phyloP scores from a whole-genome alignment of 1,139 yeast species.

The Yamadazyma trypodendri region DNA sequence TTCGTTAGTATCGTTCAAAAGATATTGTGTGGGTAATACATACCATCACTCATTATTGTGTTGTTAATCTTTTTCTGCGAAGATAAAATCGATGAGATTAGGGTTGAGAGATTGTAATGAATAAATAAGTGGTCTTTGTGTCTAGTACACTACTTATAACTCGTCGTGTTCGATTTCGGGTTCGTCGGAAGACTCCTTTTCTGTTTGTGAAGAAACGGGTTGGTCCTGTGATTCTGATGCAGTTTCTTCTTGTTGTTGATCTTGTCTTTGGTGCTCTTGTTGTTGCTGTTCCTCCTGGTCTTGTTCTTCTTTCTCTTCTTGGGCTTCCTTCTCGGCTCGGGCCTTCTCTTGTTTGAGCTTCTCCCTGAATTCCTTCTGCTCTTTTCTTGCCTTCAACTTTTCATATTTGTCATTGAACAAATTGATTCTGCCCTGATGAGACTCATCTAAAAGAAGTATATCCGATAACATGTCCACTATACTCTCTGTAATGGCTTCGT shows the following conservation, averaged over 20 bases:
- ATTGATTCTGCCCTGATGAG: conserved; percentile 41
- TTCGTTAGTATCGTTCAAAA: conserved; percentile 1
- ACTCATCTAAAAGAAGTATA: conserved; percentile 30
- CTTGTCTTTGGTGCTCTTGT: conserved; percentile 17
- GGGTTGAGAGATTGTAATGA: not conserved
- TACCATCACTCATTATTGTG: conserved; percentile 8
- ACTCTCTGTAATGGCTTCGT: conserved; percentile 33
- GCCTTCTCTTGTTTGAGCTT: conserved; percentile 25
- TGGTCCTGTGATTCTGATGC: conserved; percentile 7
- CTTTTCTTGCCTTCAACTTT: conserved; percentile 34
- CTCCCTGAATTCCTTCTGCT: conserved; percentile 35
- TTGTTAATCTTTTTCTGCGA: not conserved
- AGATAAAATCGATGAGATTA: conserved; percentile 2
- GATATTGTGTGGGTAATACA: conserved; percentile 1
- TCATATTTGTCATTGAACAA: conserved; percentile 35
- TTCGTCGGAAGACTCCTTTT: conserved; percentile 5
- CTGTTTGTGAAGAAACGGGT: conserved; percentile 1
- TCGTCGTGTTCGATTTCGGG: conserved; percentile 10
- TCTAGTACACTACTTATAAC: conserved; percentile 4
- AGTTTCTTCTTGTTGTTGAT: conserved; percentile 19
- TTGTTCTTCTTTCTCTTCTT: conserved; percentile 13
- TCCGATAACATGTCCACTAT: conserved; percentile 36
- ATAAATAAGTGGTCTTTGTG: not conserved
- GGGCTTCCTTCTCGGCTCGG: conserved; percentile 19
- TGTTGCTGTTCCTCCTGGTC: conserved; percentile 13